Evolutionary conservation across 208 protist genomes (phyloP).

Genomic region (Leishmania braziliensis): DNA sequence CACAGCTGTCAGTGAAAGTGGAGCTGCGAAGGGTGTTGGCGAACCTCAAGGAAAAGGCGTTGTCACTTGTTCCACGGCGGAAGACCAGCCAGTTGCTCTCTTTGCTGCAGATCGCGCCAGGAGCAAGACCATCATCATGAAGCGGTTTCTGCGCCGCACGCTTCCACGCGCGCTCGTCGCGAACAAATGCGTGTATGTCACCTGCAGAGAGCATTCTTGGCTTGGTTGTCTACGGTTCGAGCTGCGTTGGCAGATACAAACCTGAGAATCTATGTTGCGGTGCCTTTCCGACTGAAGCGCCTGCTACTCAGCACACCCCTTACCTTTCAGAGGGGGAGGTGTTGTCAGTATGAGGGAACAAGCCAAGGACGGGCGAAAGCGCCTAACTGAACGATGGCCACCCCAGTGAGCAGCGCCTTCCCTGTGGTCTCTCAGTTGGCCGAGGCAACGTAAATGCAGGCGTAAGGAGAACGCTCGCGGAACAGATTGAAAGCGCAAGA

Average conservation of each 20-base stretch:
- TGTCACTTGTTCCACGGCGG: slow-evolving; percentile 51
- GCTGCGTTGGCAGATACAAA: not conserved
- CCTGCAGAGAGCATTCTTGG: slow-evolving; percentile 16
- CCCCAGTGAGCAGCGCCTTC: too few species aligned
- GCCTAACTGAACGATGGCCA: not conserved
- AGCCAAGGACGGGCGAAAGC: not conserved
- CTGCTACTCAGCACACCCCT: not conserved
- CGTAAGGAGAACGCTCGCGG: not conserved
- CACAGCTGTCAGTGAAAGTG: not conserved
- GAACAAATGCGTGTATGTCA: slow-evolving; percentile 43
- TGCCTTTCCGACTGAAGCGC: not conserved
- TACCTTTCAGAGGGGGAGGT: not conserved
- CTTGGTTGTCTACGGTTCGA: not conserved
- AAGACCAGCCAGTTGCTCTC: slow-evolving; percentile 46
- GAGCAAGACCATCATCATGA: not conserved
- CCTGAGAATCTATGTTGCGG: not conserved
- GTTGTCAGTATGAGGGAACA: not conserved
- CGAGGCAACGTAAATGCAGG: not conserved
- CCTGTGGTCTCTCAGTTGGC: not conserved
- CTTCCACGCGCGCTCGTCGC: slow-evolving; percentile 52
- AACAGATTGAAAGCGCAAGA: not conserved
- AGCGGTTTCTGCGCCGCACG: slow-evolving; percentile 39
- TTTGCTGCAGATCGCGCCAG: slow-evolving; percentile 9
- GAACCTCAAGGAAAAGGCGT: slow-evolving; percentile 39
- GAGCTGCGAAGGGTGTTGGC: slow-evolving; percentile 32